Evolutionary conservation across 805 yeast genomes (phyloP), one percentile per base, ranked within the genome.

Genomic region (Candida berthetii): DNA sequence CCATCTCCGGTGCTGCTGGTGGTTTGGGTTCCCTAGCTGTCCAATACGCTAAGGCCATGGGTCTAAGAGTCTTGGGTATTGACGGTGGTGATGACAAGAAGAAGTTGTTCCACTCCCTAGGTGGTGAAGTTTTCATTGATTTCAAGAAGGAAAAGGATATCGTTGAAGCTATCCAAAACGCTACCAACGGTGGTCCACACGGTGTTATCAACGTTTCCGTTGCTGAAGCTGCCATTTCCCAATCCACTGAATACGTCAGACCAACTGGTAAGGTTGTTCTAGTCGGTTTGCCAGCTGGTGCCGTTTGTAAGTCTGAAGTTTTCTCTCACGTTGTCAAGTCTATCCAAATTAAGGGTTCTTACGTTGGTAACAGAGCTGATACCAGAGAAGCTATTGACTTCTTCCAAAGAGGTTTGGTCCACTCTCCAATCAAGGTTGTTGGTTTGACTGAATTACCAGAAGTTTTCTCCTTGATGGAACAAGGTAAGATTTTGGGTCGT

Each of bases 301-400:
- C 93, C 48, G 74, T 76, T 62, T 77, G 80, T 56, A 70, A 72
- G 51, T 78, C 88, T 33, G 74, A 78, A 43, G 87, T 87, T 42
- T 82, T 85, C 70, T 68, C 72, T 49, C 78, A 84, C 40, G 95
- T 86, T 46, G 81, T 83, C 52, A 82, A 76, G 67, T 77, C 86
- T 44, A 70, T 83, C 62, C 69, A 71, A 57, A 81, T 86, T 60
- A 78, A 72, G 62, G 95, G 93, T 54, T 85, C 95, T 40, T 84
- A 84, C 60, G 95, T 86, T 48, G 96, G 95, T 55, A 85, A 85
- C 78, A 82, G 95, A 68, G 83, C 84, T 50, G 96, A 87, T 67
- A 77, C 91, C 50, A 75, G 82, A 48, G 90, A 85, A 71, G 89
- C 91, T 42, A 65, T 84, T 50, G 85, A 81, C 55, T 82, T 84